Percentiles rank a stretch among this genome's conserved stretches.
phyloP scores from a whole-genome alignment of 2,329 filamentous ascomycete species.

The Colletotrichum acutatum region DNA sequence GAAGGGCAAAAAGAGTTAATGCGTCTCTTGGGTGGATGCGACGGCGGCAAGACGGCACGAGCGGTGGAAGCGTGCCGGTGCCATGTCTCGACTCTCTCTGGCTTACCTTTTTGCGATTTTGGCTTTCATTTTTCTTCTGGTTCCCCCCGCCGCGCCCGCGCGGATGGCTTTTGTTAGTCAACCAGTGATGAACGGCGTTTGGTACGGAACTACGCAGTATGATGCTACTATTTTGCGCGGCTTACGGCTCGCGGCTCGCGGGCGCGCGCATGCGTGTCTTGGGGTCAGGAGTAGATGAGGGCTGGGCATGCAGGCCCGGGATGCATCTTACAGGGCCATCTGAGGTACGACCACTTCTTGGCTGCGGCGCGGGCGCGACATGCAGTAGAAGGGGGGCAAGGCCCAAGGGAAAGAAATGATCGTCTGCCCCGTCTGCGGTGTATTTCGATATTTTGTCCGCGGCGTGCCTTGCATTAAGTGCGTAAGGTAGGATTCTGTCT shows the following conservation, averaged over 20 bases:
- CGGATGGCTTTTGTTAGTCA: neutral
- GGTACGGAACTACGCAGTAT: too few relatives aligned
- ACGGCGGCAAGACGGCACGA: neutral
- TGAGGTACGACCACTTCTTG: neutral
- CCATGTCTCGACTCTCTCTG: neutral
- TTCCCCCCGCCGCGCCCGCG: neutral
- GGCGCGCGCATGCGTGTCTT: neutral
- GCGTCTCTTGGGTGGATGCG: neutral
- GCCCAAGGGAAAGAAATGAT: neutral
- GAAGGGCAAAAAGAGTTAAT: neutral
- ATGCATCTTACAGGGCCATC: neutral
- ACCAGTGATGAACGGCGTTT: neutral
- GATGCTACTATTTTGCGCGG: neutral
- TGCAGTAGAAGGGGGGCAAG: neutral
- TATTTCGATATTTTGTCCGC: neutral
- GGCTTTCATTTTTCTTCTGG: neutral
- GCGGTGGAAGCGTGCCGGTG: slow-evolving; percentile 4
- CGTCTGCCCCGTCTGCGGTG: neutral
- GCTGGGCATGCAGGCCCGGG: too few relatives aligned
- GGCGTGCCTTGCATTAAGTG: slow-evolving; percentile 6
- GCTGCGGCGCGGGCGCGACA: neutral
- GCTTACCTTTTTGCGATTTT: neutral
- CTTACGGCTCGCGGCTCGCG: too few relatives aligned
- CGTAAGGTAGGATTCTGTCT: neutral
- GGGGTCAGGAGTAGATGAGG: too few relatives aligned